These are phyloP conservation scores for Ampelomyces quisqualis DNA, from an alignment of 2,329 filamentous ascomycete genomes.

Conservation along the genomic window DNA sequence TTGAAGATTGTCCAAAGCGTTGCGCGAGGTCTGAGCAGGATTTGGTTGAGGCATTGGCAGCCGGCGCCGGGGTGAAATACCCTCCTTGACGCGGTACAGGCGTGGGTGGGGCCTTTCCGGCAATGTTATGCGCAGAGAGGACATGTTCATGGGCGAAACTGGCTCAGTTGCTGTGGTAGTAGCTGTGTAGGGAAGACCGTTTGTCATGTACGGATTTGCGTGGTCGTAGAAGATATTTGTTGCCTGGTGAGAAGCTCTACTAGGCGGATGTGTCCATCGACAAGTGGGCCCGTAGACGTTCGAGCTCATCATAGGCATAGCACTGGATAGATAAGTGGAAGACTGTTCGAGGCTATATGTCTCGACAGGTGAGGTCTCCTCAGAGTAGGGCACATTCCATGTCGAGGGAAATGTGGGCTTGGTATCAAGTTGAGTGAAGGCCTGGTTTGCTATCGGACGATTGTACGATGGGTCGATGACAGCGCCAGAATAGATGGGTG, in stretches of 20 bases:
- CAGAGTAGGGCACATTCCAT: constrained; percentile 31
- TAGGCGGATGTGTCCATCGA: constrained; percentile 20
- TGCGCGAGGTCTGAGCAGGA: constrained; percentile 24
- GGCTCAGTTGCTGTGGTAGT: constrained; percentile 19
- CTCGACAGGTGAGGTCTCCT: constrained; percentile 34
- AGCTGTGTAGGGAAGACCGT: constrained; percentile 22
- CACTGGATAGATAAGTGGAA: constrained; percentile 19
- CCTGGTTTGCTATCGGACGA: constrained; percentile 12
- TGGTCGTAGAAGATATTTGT: constrained; percentile 23
- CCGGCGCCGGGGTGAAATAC: constrained; percentile 26
- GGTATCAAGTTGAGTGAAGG: constrained; percentile 23
- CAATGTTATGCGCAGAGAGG: constrained; percentile 30
- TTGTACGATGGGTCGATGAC: constrained; percentile 12
- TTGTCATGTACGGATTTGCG: constrained; percentile 17
- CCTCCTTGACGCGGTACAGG: constrained; percentile 15
- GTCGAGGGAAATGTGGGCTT: constrained; percentile 20
- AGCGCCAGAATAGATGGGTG: constrained; percentile 23
- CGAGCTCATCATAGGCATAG: constrained; percentile 12
- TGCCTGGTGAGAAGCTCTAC: constrained; percentile 13
- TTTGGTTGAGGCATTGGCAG: constrained; percentile 38
- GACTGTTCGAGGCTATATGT: constrained; percentile 28
- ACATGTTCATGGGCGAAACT: constrained; percentile 35
- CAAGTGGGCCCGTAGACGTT: constrained; percentile 18
- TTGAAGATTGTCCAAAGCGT: constrained; percentile 36
- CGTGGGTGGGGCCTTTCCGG: constrained; percentile 26